Base-by-base conservation (phyloP, 1,284 basidiomycete species). In the Gastroboletus turbinatus region DNA sequence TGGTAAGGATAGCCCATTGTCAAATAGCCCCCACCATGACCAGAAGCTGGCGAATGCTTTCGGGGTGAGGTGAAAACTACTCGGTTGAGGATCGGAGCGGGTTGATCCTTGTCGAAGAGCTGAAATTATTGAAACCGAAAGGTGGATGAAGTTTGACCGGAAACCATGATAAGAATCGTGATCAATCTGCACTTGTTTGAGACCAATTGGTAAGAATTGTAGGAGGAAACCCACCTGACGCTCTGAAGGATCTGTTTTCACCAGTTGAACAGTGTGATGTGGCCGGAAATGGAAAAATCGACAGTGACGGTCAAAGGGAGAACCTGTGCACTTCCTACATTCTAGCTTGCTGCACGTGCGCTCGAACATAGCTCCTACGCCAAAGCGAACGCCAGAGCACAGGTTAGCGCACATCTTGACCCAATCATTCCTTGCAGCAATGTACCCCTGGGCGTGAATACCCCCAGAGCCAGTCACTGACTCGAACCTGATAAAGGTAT, bases 131-230 rank as follows among this genome's bases (percentile, higher is more conserved):
- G 95, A 98, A 46, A 96, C 80, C 0, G 94, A 95, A 53, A 97
- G 83, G 74, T 99, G 96, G 56, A 98, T 87, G 70, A 94, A 97
- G 73, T 98, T 90, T 9, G 95, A 97, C 33, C 96, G 86, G 75
- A 98, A 98, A 2, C 84, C 90, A 56, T 84, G 83, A 72, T 86
- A 98, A 0, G 95, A 96, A 74, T 99, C 96, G 38, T 79, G 73
- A 23, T 67, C 58, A 27, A 73, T 75, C 85, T 85, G 56, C 19
- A 29, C 48, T 55, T 11, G 17, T 43, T 53, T 50, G 55, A 57
- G 27, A 44, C 16, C 5, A 30, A 30, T 50, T 10, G 11, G 44
- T 36, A 11, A 43, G 23, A 51, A 21, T 42, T 33, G 25, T 40
- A 51, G 17, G 30, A 44, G 39, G 6, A 50, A 42, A 29, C 78